These are phyloP conservation scores for Tetrastigma voinierianum DNA, from an alignment of 164 flowering plant species.

Conservation along the genomic window DNA sequence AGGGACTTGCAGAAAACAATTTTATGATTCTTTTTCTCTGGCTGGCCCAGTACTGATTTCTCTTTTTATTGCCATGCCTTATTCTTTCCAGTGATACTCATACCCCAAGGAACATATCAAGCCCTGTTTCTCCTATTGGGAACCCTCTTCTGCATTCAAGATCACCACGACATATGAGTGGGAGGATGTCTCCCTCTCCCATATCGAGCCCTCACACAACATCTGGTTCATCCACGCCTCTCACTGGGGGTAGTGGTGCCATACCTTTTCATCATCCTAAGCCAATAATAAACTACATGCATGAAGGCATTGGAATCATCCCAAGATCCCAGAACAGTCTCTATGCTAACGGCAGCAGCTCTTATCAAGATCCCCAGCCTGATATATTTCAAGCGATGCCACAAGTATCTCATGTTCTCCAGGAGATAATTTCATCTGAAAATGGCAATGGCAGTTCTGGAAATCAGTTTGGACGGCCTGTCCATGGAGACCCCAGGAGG, in stretches of 20 bases:
- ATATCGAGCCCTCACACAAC: slow-evolving; percentile 36
- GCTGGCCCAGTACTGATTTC: too few species aligned
- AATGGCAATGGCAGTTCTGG: slow-evolving; percentile 6
- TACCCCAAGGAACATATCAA: slow-evolving; percentile 29
- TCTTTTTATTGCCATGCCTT: too few species aligned
- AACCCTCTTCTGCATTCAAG: slow-evolving; percentile 35
- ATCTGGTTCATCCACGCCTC: slow-evolving; percentile 48
- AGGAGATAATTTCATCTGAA: slow-evolving; percentile 16
- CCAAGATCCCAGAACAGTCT: slow-evolving; percentile 15
- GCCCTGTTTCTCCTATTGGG: slow-evolving; percentile 40
- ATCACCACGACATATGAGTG: slow-evolving; percentile 30
- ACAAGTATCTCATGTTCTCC: slow-evolving; percentile 17
- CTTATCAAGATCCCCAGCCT: slow-evolving; percentile 20
- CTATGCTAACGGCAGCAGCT: slow-evolving; percentile 6
- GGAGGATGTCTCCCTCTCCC: slow-evolving; percentile 38
- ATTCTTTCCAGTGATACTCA: slow-evolving; percentile 24
- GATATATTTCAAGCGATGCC: slow-evolving; percentile 16
- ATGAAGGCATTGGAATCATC: slow-evolving; percentile 15
- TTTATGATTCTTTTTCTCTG: too few species aligned
- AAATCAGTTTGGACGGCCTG: slow-evolving; percentile 12
- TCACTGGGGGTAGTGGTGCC: slow-evolving; percentile 33
- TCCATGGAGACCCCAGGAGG: slow-evolving; percentile 2
- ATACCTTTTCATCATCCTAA: slow-evolving; percentile 19
- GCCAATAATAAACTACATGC: slow-evolving; percentile 15
- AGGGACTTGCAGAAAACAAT: too few species aligned